These are phyloP conservation scores for Saitozyma sp. DNA, from an alignment of 768 basidiomycete genomes.

Conservation along the genomic window DNA sequence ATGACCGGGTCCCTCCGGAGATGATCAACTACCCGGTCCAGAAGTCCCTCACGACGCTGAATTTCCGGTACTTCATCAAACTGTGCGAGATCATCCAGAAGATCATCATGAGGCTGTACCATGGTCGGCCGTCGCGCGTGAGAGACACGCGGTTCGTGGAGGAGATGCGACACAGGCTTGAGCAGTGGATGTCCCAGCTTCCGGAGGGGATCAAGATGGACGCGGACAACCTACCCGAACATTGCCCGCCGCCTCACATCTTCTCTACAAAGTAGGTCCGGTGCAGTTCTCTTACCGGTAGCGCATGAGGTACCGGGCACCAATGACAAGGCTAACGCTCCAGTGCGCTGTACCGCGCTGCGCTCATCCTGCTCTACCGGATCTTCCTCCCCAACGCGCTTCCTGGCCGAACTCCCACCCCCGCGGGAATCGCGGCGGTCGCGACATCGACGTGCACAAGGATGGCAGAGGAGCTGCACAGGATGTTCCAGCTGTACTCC, in stretches of 20 bases:
- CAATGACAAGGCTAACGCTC: slow-evolving; percentile 4
- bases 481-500: slow-evolving; percentile 19
- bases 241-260: slow-evolving; percentile 32
- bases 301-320: not conserved
- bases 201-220: slow-evolving; percentile 20
- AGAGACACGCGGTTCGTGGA: slow-evolving; percentile 12
- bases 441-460: slow-evolving; percentile 14
- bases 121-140: slow-evolving; percentile 13
- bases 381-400: slow-evolving; percentile 24
- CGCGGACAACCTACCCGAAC: slow-evolving; percentile 11
- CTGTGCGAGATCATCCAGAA: slow-evolving; percentile 30
- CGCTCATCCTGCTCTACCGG: slow-evolving; percentile 27
- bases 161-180: slow-evolving; percentile 11
- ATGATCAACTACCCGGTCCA: slow-evolving; percentile 18
- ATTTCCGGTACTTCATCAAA: slow-evolving; percentile 23
- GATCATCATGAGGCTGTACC: slow-evolving; percentile 27
- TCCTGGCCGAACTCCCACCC: slow-evolving; percentile 4
- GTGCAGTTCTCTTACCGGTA: not conserved
- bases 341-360: slow-evolving; percentile 26
- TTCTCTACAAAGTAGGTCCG: slow-evolving; percentile 27
- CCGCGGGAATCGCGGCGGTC: slow-evolving; percentile 1
- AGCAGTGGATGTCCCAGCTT: slow-evolving; percentile 16
- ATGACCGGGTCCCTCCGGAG: slow-evolving; percentile 13
- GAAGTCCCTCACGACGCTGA: slow-evolving; percentile 18
- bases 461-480: slow-evolving; percentile 26